These are phyloP conservation scores for Aureobasidium sp. DNA, from an alignment of 2,329 filamentous ascomycete genomes.

Conservation along the genomic window DNA sequence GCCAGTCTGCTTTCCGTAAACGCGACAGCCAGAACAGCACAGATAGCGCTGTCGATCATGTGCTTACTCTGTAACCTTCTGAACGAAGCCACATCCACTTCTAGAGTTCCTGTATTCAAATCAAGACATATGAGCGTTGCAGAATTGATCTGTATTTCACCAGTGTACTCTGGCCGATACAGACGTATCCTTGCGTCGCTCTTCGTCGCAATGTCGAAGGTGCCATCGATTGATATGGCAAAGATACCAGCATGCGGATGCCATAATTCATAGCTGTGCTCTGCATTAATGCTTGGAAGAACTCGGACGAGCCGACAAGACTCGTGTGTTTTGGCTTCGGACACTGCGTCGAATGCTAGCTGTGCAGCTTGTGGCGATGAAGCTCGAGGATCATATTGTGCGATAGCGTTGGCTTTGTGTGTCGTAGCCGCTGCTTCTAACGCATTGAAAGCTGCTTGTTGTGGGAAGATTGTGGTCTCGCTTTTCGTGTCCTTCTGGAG, in stretches of 20 bases:
- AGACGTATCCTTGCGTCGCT: conserved; percentile 34
- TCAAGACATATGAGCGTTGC: conserved; percentile 49
- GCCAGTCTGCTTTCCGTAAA: conserved; percentile 46
- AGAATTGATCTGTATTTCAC: conserved; percentile 42
- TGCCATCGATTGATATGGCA: conserved; percentile 45
- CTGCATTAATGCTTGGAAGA: conserved; percentile 33
- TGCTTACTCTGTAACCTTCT: conserved; percentile 48
- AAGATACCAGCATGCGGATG: conserved; percentile 51
- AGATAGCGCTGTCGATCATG: conserved; percentile 49
- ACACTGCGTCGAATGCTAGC: conserved; percentile 64
- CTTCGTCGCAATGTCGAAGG: conserved; percentile 21
- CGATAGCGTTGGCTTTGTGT: conserved; percentile 55
- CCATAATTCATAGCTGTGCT: conserved; percentile 47
- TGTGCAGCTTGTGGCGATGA: conserved; percentile 70
- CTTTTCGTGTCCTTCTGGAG: conserved; percentile 28
- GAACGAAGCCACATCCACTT: conserved; percentile 50
- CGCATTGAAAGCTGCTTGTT: conserved; percentile 50
- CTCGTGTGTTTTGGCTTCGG: conserved; percentile 72
- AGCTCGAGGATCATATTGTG: conserved; percentile 72
- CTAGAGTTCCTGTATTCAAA: conserved; percentile 44
- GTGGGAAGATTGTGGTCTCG: conserved; percentile 45
- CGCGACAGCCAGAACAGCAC: conserved; percentile 48
- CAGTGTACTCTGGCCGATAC: conserved; percentile 43
- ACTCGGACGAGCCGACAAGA: conserved; percentile 75
- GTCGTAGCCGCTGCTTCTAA: conserved; percentile 51